phyloP scores from a whole-genome alignment of 805 yeast genomes.

The Saccharomycopsis fibuligera region DNA sequence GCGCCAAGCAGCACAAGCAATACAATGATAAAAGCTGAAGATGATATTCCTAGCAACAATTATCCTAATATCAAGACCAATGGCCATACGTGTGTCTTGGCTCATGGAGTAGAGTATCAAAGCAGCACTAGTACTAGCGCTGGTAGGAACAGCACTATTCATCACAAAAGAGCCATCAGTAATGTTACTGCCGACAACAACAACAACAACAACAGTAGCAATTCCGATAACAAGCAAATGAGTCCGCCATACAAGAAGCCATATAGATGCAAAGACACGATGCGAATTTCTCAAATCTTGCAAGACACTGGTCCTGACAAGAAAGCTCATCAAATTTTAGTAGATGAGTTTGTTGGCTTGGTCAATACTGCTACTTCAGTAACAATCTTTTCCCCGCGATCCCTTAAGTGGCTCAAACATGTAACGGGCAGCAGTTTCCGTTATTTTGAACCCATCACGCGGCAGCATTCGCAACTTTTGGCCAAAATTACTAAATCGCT shows the following conservation, averaged over 20 bases:
- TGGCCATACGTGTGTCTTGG: too few relatives aligned
- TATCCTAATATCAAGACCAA: too few relatives aligned
- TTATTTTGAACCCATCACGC: constrained; percentile 8
- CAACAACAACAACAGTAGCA: neutral
- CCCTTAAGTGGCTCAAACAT: constrained; percentile 9
- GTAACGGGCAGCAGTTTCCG: constrained; percentile 10
- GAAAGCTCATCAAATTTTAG: neutral
- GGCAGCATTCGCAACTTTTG: neutral
- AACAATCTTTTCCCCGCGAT: constrained; percentile 6
- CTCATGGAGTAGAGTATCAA: too few relatives aligned
- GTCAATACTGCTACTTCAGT: constrained; percentile 1
- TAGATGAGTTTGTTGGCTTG: constrained; percentile 8
- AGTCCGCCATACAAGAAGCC: neutral
- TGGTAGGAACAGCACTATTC: neutral
- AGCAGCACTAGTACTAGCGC: neutral
- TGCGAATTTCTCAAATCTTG: constrained; percentile 4
- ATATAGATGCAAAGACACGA: neutral
- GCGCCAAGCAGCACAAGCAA: neutral
- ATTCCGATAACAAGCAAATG: neutral
- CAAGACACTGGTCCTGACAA: neutral
- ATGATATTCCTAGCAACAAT: neutral
- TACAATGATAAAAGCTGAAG: too few relatives aligned
- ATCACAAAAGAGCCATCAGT: neutral
- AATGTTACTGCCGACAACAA: neutral
- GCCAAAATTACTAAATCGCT: neutral